phyloP scores from a whole-genome alignment of 176 grass and related monocot genomes.

The Aechmea fasciata region DNA sequence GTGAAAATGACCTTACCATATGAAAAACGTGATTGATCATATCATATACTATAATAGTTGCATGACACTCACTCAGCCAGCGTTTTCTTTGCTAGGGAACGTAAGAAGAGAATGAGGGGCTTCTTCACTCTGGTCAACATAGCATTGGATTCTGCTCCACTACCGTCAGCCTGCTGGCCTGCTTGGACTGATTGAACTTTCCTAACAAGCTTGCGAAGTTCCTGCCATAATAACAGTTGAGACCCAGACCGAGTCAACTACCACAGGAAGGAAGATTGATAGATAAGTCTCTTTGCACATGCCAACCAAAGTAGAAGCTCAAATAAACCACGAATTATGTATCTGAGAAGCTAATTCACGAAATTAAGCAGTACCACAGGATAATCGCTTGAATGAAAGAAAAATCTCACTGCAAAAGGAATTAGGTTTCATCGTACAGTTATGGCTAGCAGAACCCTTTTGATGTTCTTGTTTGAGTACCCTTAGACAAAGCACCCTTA shows the following conservation, averaged over 20 bases:
- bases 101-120: slow-evolving; percentile 56
- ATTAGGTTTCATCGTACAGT: not conserved
- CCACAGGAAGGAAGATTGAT: not conserved
- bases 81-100: slow-evolving; percentile 51
- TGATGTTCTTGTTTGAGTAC: not conserved
- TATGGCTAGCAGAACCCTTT: not conserved
- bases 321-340: not conserved
- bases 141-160: slow-evolving; percentile 16
- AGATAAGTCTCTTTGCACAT: not conserved
- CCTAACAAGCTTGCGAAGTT: slow-evolving; percentile 66
- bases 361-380: too few species aligned
- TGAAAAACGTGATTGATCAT: not conserved
- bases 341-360: too few species aligned
- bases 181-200: slow-evolving; percentile 53
- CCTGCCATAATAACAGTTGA: slow-evolving; percentile 29
- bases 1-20: not conserved
- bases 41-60: not conserved
- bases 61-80: slow-evolving; percentile 24
- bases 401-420: not conserved
- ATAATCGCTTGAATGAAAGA: not conserved
- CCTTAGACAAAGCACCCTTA: not conserved
- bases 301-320: not conserved
- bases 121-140: slow-evolving; percentile 51
- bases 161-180: slow-evolving; percentile 25
- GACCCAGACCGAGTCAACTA: not conserved